phyloP scores from a whole-genome alignment of 2,329 filamentous ascomycete species.

The Tolypocladium ovalisporum region DNA sequence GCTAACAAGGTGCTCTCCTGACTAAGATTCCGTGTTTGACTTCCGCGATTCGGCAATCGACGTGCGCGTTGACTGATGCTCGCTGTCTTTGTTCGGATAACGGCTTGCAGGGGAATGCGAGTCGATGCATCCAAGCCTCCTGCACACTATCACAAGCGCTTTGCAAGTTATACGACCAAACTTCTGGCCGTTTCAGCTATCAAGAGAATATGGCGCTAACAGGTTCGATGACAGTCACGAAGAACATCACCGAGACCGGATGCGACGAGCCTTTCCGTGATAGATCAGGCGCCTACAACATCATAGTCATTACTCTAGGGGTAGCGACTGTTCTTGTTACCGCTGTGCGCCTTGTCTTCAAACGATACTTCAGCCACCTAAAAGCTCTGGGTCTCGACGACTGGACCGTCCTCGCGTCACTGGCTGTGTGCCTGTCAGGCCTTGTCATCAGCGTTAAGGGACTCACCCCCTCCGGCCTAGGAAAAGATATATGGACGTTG shows the following conservation, averaged over 20 bases:
- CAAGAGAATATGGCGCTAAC: background rate
- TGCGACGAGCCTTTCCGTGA: background rate
- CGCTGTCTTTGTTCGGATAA: background rate
- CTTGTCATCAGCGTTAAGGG: slow-evolving; percentile 17
- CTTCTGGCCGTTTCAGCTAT: background rate
- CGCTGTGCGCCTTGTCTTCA: slow-evolving; percentile 23
- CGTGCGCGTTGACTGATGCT: background rate
- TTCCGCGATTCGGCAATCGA: background rate
- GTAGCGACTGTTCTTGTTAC: slow-evolving; percentile 16
- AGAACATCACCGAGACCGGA: background rate
- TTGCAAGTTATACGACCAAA: background rate
- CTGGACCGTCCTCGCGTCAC: slow-evolving; percentile 17
- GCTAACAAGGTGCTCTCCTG: too few relatives aligned
- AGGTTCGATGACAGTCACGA: background rate
- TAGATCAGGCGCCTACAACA: background rate
- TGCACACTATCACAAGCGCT: background rate
- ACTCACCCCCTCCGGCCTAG: slow-evolving; percentile 24
- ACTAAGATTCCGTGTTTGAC: background rate
- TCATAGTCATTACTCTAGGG: background rate
- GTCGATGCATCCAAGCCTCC: background rate
- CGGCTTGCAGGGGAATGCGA: background rate
- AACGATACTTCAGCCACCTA: slow-evolving; percentile 20
- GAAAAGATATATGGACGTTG: slow-evolving; percentile 34
- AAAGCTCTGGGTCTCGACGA: slow-evolving; percentile 23
- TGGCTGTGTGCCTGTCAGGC: slow-evolving; percentile 15